Base-by-base conservation (phyloP, 176 grass and related monocot species). In the Oryza officinalis region DNA sequence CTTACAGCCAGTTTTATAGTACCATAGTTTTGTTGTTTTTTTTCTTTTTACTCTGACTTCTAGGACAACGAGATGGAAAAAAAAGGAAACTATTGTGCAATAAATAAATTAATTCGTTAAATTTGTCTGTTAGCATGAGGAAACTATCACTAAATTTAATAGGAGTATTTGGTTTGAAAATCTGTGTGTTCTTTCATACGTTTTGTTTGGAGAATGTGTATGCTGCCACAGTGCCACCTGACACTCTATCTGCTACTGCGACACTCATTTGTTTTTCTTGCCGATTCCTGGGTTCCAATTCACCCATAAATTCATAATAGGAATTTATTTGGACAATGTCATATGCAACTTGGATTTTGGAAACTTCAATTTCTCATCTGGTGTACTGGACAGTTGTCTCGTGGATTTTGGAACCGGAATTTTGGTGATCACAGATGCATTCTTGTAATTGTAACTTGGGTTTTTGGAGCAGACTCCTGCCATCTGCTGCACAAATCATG, bases 21-120 rank as follows among this genome's bases (percentile, higher is more conserved):
- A 45, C 63, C 83, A 61, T 83, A 79, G 67, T 87, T 78, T 90
- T 54, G 9, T 27, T 69, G 33, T 86, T 86, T 59, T 86, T 86
- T 59, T 59, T 41, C 60, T 41, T 41, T 60, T 43, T 74, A 2
- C 63, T 57, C 63, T 31, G 27, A 26, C 20, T 79, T 37, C 3
- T 22, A 32, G 17, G 41, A 85, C 14, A 31, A 43, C 14, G 33
- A 38, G 13, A 68, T 75, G 26, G 17, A 4, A 54, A 54, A 54
- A 64, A 28, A 5, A 10, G 8, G n/a, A 4, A 68, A 65, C 6
- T 27, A 59, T 6, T 3, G 33, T 44, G 40, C 52, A 88, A 74
- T 74, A 67, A 88, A 79, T 54, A 65, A 57, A 26, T 75, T 8
- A 12, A 67, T 11, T 52, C 2, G 52, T 30, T 30, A 30, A 30